Percentiles rank a stretch among this genome's conserved stretches.
Conservation (phyloP, 305 asterid species). For the Fraxinus latifolia region DNA sequence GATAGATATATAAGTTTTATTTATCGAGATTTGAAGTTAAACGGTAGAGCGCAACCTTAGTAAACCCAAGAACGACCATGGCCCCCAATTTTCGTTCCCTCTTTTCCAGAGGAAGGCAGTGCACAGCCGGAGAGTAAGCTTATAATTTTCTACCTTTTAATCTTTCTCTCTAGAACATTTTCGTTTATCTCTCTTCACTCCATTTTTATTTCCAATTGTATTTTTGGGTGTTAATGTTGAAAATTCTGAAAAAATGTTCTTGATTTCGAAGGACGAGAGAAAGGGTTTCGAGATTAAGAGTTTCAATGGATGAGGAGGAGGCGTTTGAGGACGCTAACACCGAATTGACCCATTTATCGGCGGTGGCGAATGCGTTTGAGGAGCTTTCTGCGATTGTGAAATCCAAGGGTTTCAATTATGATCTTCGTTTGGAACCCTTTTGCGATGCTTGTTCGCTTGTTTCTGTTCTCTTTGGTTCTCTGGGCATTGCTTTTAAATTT, state of each 20-base stretch:
- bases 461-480: conserved; percentile 76
- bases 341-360: conserved; percentile 52
- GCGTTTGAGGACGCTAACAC: conserved; percentile 37
- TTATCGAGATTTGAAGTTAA: neutral
- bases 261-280: conserved; percentile 37
- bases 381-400: conserved; percentile 53
- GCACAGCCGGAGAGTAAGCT: conserved; percentile 29
- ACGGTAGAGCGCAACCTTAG: conserved; percentile 34
- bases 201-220: neutral
- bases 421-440: conserved; percentile 69
- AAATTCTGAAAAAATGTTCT: conserved; percentile 22
- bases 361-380: conserved; percentile 84
- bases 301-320: conserved; percentile 43
- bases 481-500: conserved; percentile 88
- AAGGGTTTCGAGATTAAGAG: conserved; percentile 10
- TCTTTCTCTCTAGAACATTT: neutral
- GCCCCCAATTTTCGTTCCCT: conserved; percentile 37
- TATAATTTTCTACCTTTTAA: neutral
- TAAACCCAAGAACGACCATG: conserved; percentile 27
- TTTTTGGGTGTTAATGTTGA: neutral
- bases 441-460: conserved; percentile 89
- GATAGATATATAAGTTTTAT: neutral
- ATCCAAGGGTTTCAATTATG: conserved; percentile 40
- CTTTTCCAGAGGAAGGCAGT: conserved; percentile 24
- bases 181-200: neutral